phyloP scores from a whole-genome alignment of 768 basidiomycete genomes.

The Strobilomyces dryophilus region DNA sequence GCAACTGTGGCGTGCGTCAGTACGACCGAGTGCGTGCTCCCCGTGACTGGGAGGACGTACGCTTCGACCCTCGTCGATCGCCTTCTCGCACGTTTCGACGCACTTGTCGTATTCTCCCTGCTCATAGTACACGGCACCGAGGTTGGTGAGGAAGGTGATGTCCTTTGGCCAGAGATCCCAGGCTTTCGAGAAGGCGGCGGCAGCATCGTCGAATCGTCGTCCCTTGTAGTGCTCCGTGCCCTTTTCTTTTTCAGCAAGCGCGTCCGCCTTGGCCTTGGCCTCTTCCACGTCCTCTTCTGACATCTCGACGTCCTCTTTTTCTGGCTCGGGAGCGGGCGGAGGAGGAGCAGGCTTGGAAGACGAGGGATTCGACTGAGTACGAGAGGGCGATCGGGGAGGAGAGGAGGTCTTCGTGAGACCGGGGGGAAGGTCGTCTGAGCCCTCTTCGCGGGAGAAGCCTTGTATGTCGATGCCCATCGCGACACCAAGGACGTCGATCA shows the following conservation, averaged over 20 bases:
- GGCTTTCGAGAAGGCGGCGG: slow-evolving; percentile 72
- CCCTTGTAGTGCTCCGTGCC: slow-evolving; percentile 85
- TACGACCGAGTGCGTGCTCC: not conserved
- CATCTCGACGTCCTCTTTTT: slow-evolving; percentile 64
- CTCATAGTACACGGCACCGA: slow-evolving; percentile 90
- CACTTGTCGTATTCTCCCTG: slow-evolving; percentile 87
- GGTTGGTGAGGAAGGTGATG: slow-evolving; percentile 88
- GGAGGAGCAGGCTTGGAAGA: slow-evolving; percentile 40
- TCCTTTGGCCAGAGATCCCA: slow-evolving; percentile 95
- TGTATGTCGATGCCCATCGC: slow-evolving; percentile 92
- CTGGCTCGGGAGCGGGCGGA: slow-evolving; percentile 36
- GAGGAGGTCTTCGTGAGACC: slow-evolving; percentile 37
- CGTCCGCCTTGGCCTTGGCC: slow-evolving; percentile 68
- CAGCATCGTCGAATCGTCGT: slow-evolving; percentile 75
- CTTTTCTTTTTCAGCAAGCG: slow-evolving; percentile 73
- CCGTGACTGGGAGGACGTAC: slow-evolving; percentile 35
- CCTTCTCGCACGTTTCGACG: slow-evolving; percentile 91
- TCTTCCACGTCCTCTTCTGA: slow-evolving; percentile 64
- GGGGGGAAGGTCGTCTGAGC: slow-evolving; percentile 74
- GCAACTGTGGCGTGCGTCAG: slow-evolving; percentile 44
- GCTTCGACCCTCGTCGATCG: slow-evolving; percentile 90
- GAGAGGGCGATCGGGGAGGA: slow-evolving; percentile 26
- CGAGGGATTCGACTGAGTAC: slow-evolving; percentile 33
- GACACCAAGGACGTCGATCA: slow-evolving; percentile 91
- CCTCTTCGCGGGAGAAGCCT: slow-evolving; percentile 80